phyloP scores from a whole-genome alignment of 768 basidiomycete species.

The Amyloporia xantha region DNA sequence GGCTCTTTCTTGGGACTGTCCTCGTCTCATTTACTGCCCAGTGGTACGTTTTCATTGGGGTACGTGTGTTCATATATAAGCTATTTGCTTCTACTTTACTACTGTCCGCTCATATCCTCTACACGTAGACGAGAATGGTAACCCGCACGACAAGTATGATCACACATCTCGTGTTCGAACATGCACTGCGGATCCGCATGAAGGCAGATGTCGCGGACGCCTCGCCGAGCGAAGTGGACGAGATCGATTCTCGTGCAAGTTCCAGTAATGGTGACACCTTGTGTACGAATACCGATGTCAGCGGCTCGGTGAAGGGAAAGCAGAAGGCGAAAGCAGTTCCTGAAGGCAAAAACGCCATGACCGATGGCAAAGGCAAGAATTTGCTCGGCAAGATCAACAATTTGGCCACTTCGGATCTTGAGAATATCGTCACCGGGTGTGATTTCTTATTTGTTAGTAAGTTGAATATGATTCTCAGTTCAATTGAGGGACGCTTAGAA shows the following conservation, averaged over 20 bases:
- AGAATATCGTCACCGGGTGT: constrained; percentile 20
- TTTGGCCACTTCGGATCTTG: constrained; percentile 57
- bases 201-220: constrained; percentile 25
- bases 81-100: background rate
- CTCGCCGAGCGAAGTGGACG: background rate
- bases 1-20: constrained; percentile 44
- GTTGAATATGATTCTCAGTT: too few relatives aligned
- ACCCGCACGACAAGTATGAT: constrained; percentile 38
- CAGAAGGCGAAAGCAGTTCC: background rate
- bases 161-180: constrained; percentile 50
- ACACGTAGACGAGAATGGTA: constrained; percentile 34
- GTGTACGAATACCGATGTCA: constrained; percentile 13
- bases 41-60: constrained; percentile 27
- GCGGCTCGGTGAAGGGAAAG: constrained; percentile 17
- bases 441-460: constrained; percentile 17
- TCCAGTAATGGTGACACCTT: too few relatives aligned
- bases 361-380: constrained; percentile 28
- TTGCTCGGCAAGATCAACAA: constrained; percentile 77
- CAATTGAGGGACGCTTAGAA: too few relatives aligned
- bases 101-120: constrained; percentile 5
- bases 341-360: constrained; percentile 25
- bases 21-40: too few relatives aligned
- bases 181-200: constrained; percentile 47
- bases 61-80: background rate
- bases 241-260: too few relatives aligned